Evolutionary conservation across 495 filamentous ascomycete species (phyloP).

Genomic region (Annulohypoxylon moriforme): DNA sequence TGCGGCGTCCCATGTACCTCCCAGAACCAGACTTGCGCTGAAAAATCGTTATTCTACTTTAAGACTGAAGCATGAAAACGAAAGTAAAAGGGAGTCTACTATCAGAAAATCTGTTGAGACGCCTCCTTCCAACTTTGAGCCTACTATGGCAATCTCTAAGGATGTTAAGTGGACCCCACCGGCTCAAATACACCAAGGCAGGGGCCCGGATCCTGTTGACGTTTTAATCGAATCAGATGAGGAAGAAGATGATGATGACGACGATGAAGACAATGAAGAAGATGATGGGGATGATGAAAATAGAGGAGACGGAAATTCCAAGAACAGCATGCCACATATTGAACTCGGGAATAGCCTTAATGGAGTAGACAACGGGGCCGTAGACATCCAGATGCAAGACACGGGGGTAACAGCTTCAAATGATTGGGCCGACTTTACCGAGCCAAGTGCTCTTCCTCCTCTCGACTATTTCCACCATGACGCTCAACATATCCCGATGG

Average conservation of each 20-base stretch:
- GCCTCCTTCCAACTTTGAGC: not conserved
- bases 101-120: not conserved
- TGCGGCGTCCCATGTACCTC: not conserved
- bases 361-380: not conserved
- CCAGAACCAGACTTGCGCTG: not conserved
- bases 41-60: constrained; percentile 10
- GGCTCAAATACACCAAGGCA: not conserved
- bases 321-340: not conserved
- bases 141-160: not conserved
- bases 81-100: not conserved
- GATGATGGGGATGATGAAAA: constrained; percentile 3
- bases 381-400: constrained; percentile 8
- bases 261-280: constrained; percentile 1
- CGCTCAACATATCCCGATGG: not conserved
- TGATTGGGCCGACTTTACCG: not conserved
- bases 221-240: constrained; percentile 2
- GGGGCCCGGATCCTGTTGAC: not conserved
- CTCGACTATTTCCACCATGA: not conserved
- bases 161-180: not conserved
- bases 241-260: constrained; percentile 3
- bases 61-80: constrained; percentile 4
- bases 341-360: not conserved
- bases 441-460: not conserved
- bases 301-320: not conserved
- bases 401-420: not conserved